Base-by-base conservation (phyloP, 1,284 basidiomycete species). In the Melampsora medusae region DNA sequence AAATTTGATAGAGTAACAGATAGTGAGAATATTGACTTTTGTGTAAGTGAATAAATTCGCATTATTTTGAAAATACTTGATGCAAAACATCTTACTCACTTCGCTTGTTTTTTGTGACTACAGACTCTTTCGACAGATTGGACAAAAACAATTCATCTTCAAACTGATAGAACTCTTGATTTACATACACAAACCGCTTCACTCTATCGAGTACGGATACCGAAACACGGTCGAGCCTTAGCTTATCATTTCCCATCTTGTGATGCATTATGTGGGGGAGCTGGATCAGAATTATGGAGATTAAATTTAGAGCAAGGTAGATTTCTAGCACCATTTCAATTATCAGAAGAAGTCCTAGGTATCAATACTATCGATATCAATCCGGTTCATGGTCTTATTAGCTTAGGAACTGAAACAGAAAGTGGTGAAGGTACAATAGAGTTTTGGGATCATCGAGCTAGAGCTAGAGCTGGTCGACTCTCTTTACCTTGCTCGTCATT, bases 1-100 rank as follows among this genome's bases (percentile, higher is more conserved):
- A 99, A 99, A 84, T 98, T 97, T 83, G 94, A 98, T 85, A 87
- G 97, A 66, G 94, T 97, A 81, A 91, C 93, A 0, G 94, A 99
- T 81, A 89, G 92, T 9, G 96, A 99, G 86, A 99, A 98, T 83
- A 91, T 99, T 78, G 97, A 99, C 83, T 99, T 99, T 85, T 87
- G 91, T 86, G 93, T 97, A 86, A 88, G 92, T 56, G 83, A 87
- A 87, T 46, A 9, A 35, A 61, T 69, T 12, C 65, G 33, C 31
- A 69, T 50, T 33, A 4, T 22, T 38, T 46, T 69, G 5, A 33
- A 38, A 25, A 22, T 60, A 22, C 28, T 38, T 60, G 12, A 14
- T 19, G 14, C 2, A 53, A 10, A 31, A 17, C 50, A 33, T 12
- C 56, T 42, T 5, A 64, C n/a, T 64, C 31, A n/a, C 38, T 17